These are phyloP conservation scores for Terfezia boudieri DNA, from an alignment of 495 filamentous ascomycete species.

Conservation along the genomic window DNA sequence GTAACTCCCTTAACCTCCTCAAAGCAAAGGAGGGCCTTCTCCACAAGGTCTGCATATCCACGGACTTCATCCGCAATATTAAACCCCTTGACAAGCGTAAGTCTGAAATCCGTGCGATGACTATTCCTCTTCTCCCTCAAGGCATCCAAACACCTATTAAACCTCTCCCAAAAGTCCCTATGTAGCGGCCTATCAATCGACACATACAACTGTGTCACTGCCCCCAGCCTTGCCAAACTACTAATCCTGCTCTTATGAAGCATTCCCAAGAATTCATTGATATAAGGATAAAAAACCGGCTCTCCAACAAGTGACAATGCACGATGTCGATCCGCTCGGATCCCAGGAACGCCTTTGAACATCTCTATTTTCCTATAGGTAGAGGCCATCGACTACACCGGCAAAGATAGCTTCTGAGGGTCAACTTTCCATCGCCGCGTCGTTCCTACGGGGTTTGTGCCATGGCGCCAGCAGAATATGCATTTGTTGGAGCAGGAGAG, in stretches of 20 bases:
- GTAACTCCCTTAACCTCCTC: slow-evolving; percentile 93
- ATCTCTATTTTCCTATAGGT: slow-evolving; percentile 95
- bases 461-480: slow-evolving; percentile 96
- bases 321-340: slow-evolving; percentile 78
- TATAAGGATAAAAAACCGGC: slow-evolving; percentile 93
- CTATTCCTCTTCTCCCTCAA: slow-evolving; percentile 53
- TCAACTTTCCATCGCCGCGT: slow-evolving; percentile 93
- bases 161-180: slow-evolving; percentile 93
- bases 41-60: slow-evolving; percentile 74
- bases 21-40: slow-evolving; percentile 64
- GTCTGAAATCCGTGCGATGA: slow-evolving; percentile 82
- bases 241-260: slow-evolving; percentile 72
- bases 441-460: slow-evolving; percentile 89
- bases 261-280: slow-evolving; percentile 68
- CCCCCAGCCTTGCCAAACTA: slow-evolving; percentile 57
- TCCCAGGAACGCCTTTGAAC: slow-evolving; percentile 79
- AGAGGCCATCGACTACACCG: slow-evolving; percentile 76
- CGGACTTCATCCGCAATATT: slow-evolving; percentile 87
- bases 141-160: slow-evolving; percentile 74
- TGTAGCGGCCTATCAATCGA: slow-evolving; percentile 83
- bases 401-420: slow-evolving; percentile 64
- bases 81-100: slow-evolving; percentile 90
- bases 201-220: slow-evolving; percentile 86
- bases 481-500: slow-evolving; percentile 95
- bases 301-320: slow-evolving; percentile 80